phyloP scores from a whole-genome alignment of 1,284 basidiomycete genomes.

The Wallemia ichthyophaga region DNA sequence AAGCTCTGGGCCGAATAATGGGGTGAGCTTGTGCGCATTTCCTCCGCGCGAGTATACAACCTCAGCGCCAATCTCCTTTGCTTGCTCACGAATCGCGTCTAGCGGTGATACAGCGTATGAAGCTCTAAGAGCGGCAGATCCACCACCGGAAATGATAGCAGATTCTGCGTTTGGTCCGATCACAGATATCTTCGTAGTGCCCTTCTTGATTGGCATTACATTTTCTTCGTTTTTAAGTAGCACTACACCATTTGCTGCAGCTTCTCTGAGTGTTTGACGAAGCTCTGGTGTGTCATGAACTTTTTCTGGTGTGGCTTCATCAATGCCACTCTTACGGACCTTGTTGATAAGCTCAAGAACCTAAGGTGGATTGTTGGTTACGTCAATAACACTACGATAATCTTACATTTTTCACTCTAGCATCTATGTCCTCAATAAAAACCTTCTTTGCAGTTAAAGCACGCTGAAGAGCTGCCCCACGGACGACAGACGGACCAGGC shows the following conservation, averaged over 20 bases:
- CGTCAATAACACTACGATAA: no score
- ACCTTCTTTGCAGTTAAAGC: conserved; percentile 30
- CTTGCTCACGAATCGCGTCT: conserved; percentile 25
- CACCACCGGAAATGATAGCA: conserved; percentile 36
- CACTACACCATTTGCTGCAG: conserved; percentile 34
- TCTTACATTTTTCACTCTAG: conserved; percentile 20
- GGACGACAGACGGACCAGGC: conserved; percentile 34
- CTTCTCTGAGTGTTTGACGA: conserved; percentile 25
- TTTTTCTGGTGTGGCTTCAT: conserved; percentile 30
- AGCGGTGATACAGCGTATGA: conserved; percentile 37
- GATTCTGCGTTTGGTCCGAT: conserved; percentile 45
- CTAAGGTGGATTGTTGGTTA: no score
- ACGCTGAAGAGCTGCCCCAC: conserved; percentile 26
- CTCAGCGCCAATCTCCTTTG: conserved; percentile 14
- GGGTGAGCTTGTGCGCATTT: conserved; percentile 8
- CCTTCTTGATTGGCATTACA: conserved; percentile 25
- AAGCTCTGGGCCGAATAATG: conserved; percentile 5
- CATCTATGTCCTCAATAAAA: conserved; percentile 23
- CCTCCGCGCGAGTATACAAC: conserved; percentile 18
- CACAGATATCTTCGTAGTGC: conserved; percentile 34
- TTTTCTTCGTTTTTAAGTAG: conserved; percentile 32
- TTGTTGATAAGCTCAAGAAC: conserved; percentile 27
- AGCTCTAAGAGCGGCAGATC: conserved; percentile 37
- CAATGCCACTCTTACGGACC: conserved; percentile 29
- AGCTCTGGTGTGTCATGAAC: conserved; percentile 26